Evolutionary conservation across 352 stramenopile genomes (phyloP).

Genomic region (Globisporangium mamillatum): DNA sequence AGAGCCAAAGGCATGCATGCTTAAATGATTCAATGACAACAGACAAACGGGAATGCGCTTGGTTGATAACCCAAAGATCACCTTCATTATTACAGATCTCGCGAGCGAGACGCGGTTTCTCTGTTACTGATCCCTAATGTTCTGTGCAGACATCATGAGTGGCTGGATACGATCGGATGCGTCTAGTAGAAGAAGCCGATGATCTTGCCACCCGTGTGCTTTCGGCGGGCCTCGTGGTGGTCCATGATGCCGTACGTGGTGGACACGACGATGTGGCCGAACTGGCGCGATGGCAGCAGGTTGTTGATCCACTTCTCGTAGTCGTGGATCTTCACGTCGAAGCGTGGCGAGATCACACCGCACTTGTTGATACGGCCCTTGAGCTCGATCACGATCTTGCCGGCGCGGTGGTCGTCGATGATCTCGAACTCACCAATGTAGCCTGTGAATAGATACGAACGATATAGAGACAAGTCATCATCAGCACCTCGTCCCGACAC

Average conservation of each 20-base stretch:
- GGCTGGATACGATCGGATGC: not conserved
- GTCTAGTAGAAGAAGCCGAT: constrained; percentile 99
- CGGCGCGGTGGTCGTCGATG: constrained; percentile 98
- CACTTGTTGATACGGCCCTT: constrained; percentile 99
- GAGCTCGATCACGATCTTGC: constrained; percentile 99
- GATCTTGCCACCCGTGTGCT: constrained; percentile 99
- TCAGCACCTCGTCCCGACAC: not conserved
- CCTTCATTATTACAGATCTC: constrained; percentile 15
- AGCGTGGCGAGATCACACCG: constrained; percentile 98
- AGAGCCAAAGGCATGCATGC: not conserved
- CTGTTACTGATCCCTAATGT: constrained; percentile 19
- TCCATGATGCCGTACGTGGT: constrained; percentile 92
- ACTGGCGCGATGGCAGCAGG: constrained; percentile 98
- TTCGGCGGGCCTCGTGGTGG: constrained; percentile 95
- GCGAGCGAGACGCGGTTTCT: not conserved
- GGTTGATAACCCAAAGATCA: constrained; percentile 14
- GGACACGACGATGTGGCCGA: constrained; percentile 96
- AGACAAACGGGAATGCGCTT: not conserved
- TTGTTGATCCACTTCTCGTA: constrained; percentile 99
- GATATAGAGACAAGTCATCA: not conserved
- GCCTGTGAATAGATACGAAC: constrained; percentile 41
- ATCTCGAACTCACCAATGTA: constrained; percentile 99
- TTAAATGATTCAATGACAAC: not conserved
- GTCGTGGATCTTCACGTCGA: constrained; percentile 96
- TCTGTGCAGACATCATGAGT: constrained; percentile 1